A percentile compares a stretch with the other conserved stretches of the same genome.
These are phyloP conservation scores for Chernovozyma sophiae-reginae DNA, from an alignment of 1,139 yeast genomes.

Conservation along the genomic window DNA sequence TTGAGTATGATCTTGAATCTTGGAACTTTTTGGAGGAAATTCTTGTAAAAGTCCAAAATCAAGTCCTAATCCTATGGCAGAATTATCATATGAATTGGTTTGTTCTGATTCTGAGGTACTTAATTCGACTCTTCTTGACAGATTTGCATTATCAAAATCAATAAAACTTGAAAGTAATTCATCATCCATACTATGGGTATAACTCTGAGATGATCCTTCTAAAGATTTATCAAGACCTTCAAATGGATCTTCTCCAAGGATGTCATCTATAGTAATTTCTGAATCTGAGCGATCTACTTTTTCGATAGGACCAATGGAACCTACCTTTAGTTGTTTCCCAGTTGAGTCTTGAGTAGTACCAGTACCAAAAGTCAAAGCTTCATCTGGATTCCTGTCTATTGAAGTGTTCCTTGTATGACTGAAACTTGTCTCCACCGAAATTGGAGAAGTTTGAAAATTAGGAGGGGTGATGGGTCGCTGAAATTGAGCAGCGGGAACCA, in stretches of 20 bases:
- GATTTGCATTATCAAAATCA: conserved; percentile 1
- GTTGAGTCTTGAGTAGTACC: not conserved
- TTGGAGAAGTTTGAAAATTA: not conserved
- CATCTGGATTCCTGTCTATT: not conserved
- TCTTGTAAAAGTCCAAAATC: not conserved
- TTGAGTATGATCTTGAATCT: not conserved
- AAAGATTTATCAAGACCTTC: conserved; percentile 4
- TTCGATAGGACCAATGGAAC: not conserved
- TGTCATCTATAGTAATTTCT: conserved; percentile 19
- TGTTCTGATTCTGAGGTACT: not conserved
- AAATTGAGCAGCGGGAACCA: not conserved
- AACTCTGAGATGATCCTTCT: not conserved
- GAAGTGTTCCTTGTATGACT: not conserved
- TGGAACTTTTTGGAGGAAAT: not conserved
- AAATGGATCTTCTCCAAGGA: conserved; percentile 21
- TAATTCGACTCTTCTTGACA: not conserved
- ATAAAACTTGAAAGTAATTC: conserved; percentile 6
- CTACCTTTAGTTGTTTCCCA: not conserved
- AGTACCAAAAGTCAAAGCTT: not conserved
- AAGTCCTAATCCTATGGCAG: not conserved
- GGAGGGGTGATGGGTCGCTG: conserved; percentile 2
- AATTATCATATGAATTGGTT: not conserved
- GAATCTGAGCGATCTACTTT: not conserved
- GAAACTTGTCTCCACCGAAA: not conserved
- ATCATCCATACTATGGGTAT: conserved; percentile 4